Base-by-base conservation (phyloP, 1,284 basidiomycete genomes). In the Cryptococcus sp. region DNA sequence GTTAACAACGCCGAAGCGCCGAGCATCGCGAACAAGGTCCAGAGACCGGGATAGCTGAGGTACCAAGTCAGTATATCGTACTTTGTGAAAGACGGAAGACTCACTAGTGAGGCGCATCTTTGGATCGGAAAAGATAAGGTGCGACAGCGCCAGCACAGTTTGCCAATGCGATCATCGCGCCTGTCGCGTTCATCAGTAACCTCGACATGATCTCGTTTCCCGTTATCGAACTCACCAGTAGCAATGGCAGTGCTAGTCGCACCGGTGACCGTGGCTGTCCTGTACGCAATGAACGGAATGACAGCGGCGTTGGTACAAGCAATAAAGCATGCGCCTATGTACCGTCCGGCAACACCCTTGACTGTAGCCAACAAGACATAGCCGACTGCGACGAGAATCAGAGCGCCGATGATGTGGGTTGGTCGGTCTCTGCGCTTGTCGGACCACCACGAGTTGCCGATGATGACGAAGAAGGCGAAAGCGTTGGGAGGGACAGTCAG, bases 401-500 rank as follows among this genome's bases (percentile, higher is more conserved):
- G 51, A 27, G 50, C 67, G 22, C 52, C 62, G 47, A 69, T 62
- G 47, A 69, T 62, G 52, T 69, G 67, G 54, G 17, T 42, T 8
- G 67, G 61, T 47, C 71, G 60, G 43, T 71, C 68, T 15, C 49
- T 60, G 1, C 55, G 68, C 52, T 83, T 81, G 74, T 93, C 91
- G 5, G 90, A 91, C 5, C 78, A 72, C 65, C 83, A 85, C 3
- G 85, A 85, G 56, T 85, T 81, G 1, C 80, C 58, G 19, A 85
- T 78, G 61, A 91, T 81, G 25, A 88, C 80, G 11, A 85, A 76
- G 6, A 87, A 84, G 0, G 88, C 85, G 8, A 86, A 84, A 1
- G 85, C 87, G 67, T 91, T 90, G 19, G 89, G 89, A 3, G 90
- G 90, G 15, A 91, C 88, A 0, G 89, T 82, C 70, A 82, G 79